Evolutionary conservation across 768 basidiomycete genomes (phyloP).

Genomic region (Xerocomellus intermedius): DNA sequence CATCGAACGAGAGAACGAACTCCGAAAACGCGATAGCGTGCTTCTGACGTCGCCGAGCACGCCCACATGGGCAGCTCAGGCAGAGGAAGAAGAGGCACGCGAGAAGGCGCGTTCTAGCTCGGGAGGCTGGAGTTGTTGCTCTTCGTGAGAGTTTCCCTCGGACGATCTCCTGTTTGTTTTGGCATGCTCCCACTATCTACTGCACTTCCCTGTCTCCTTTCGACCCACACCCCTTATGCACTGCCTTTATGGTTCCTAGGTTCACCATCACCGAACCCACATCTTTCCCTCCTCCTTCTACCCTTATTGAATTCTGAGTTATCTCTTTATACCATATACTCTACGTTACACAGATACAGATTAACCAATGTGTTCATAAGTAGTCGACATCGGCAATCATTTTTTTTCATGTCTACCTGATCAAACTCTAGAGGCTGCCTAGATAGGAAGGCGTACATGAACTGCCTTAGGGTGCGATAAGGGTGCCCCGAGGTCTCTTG

Average conservation of each 20-base stretch:
- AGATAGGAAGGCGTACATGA: constrained; percentile 28
- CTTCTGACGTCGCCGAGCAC: constrained; percentile 61
- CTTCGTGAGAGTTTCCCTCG: constrained; percentile 34
- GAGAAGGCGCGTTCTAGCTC: constrained; percentile 46
- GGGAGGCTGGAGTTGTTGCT: constrained; percentile 70
- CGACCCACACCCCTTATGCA: constrained; percentile 25
- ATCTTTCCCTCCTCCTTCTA: constrained; percentile 17
- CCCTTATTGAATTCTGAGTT: constrained; percentile 36
- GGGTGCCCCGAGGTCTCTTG: constrained; percentile 8
- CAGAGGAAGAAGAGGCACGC: constrained; percentile 75
- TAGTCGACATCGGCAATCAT: constrained; percentile 23
- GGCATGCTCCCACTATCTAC: constrained; percentile 22
- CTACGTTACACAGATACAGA: constrained; percentile 37
- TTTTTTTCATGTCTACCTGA: neutral
- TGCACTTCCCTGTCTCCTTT: constrained; percentile 10
- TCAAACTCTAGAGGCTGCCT: constrained; percentile 13
- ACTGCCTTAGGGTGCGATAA: neutral
- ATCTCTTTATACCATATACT: constrained; percentile 43
- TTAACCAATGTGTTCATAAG: constrained; percentile 35
- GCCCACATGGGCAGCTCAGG: constrained; percentile 77
- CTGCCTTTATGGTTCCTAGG: constrained; percentile 21
- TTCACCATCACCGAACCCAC: constrained; percentile 15
- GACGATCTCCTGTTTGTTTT: constrained; percentile 11
- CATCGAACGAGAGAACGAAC: constrained; percentile 79
- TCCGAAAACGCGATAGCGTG: constrained; percentile 82